Evolutionary conservation across 352 stramenopile species (phyloP), one percentile per base, ranked within the genome.

Genomic region (Pythium folliculosum): DNA sequence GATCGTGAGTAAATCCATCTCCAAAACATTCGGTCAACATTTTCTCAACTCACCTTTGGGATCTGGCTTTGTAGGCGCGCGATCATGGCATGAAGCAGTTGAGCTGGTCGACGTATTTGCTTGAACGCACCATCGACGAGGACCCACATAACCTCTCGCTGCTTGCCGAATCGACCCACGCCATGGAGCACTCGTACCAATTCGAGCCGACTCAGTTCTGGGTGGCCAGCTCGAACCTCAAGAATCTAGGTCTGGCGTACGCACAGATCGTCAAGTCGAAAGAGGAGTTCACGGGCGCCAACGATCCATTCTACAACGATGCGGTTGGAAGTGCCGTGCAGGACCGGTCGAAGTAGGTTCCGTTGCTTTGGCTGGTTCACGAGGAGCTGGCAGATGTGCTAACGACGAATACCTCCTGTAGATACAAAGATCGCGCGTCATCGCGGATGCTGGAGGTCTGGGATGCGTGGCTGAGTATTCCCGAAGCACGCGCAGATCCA

Each of bases 171-270:
- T 70, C 89, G 6, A 84, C 88, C 16, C 84, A 87, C 47, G 94
- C 89, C 1, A 83, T 88, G 77, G 80, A 87, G 58, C 69, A 69
- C 16, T 88, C 73, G 22, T 80, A 82, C 55, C 85, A 93, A 65
- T 84, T 94, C 52, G 79, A 91, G 57, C 78, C 81, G 13, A 51
- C n/a, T 5, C 73, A 87, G 32, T 92, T 94, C 47, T 88, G 86
- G 70, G 82, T 60, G 19, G 61, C 77, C 5, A 80, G 74, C 6
- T 77, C 76, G 2, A 87, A 88, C 47, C 75, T 96, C 22, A 99
- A 99, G 78, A 98, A 99, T 72, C 69, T 97, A 14, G 96, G 94
- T 22, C 72, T 99, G 2, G 93, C 86, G 23, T 98, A 98, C 59
- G 90, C 97, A 40, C 89, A 98, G 72, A 96, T 98, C 19, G 85